A percentile compares a stretch with the other conserved stretches of the same genome.
Evolutionary conservation across 805 yeast species (phyloP).

Genomic region (Lipomyces sp.): DNA sequence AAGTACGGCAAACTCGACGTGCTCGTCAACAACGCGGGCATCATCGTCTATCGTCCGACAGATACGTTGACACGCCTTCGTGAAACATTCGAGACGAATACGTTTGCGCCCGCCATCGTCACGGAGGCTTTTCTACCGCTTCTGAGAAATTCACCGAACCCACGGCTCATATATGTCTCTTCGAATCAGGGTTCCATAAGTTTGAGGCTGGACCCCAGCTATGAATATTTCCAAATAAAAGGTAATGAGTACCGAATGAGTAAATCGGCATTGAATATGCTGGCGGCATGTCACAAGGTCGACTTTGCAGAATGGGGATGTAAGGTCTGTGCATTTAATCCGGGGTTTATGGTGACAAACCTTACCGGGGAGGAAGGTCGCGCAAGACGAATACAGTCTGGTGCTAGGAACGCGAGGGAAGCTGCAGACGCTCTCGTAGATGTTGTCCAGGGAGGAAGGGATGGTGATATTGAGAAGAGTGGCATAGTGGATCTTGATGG

Average conservation of each 20-base stretch:
- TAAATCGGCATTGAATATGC: conserved; percentile 2
- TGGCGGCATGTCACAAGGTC: background rate
- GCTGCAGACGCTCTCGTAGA: background rate
- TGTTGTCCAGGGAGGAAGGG: background rate
- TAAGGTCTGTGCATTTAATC: background rate
- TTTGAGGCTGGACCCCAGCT: background rate
- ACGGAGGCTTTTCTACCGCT: conserved; percentile 2
- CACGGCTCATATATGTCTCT: background rate
- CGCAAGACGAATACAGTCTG: background rate
- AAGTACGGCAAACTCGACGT: background rate
- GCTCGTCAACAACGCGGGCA: background rate
- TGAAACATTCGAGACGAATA: background rate
- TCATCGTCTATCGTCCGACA: too few relatives aligned
- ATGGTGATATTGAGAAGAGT: conserved; percentile 3
- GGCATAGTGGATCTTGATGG: conserved; percentile 9
- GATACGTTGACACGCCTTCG: background rate
- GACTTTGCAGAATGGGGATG: background rate
- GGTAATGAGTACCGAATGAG: background rate
- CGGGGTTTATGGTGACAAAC: background rate
- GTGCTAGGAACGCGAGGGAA: conserved; percentile 8
- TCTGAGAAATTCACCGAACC: background rate
- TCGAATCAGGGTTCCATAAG: background rate
- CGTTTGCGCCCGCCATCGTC: background rate
- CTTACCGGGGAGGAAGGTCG: background rate
- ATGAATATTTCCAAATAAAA: background rate